Percentiles rank a stretch among this genome's conserved stretches.
phyloP scores from a whole-genome alignment of 2,329 filamentous ascomycete species.

The Arthrobotrys entomopaga region DNA sequence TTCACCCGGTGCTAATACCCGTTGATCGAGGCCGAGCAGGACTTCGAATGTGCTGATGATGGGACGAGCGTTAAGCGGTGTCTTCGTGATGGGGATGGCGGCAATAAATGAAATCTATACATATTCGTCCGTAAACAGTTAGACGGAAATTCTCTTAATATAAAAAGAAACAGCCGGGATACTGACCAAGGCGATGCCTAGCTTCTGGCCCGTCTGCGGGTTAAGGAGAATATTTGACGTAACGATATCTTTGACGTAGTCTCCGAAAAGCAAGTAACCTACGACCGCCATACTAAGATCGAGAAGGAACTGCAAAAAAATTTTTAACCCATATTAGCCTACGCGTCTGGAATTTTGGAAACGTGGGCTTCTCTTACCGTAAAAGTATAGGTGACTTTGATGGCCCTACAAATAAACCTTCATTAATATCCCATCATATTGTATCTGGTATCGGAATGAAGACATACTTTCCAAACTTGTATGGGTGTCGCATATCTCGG shows the following conservation, averaged over 20 bases:
- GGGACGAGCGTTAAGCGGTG: slow-evolving; percentile 88
- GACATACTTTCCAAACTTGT: slow-evolving; percentile 72
- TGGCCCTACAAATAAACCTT: slow-evolving; percentile 64
- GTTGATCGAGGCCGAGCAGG: slow-evolving; percentile 75
- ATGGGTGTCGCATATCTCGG: slow-evolving; percentile 80
- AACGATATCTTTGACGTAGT: slow-evolving; percentile 72
- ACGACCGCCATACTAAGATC: slow-evolving; percentile 83
- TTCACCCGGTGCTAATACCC: slow-evolving; percentile 61
- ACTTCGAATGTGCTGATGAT: slow-evolving; percentile 88
- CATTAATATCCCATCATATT: slow-evolving; percentile 2
- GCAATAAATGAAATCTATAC: slow-evolving; percentile 78
- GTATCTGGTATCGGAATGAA: background rate
- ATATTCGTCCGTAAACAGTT: background rate
- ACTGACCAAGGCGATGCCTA: slow-evolving; percentile 78
- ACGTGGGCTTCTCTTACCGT: slow-evolving; percentile 69
- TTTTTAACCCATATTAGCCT: slow-evolving; percentile 26
- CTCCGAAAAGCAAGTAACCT: slow-evolving; percentile 94
- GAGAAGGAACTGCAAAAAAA: slow-evolving; percentile 72
- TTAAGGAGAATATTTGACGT: slow-evolving; percentile 82
- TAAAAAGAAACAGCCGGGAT: slow-evolving; percentile 66
- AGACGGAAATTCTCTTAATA: background rate
- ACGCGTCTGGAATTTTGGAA: background rate
- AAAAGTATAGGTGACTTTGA: slow-evolving; percentile 84
- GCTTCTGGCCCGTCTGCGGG: slow-evolving; percentile 64
- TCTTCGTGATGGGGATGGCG: slow-evolving; percentile 93